These are phyloP conservation scores for Heliocybe sulcata DNA, from an alignment of 1,284 basidiomycete genomes.

Conservation along the genomic window DNA sequence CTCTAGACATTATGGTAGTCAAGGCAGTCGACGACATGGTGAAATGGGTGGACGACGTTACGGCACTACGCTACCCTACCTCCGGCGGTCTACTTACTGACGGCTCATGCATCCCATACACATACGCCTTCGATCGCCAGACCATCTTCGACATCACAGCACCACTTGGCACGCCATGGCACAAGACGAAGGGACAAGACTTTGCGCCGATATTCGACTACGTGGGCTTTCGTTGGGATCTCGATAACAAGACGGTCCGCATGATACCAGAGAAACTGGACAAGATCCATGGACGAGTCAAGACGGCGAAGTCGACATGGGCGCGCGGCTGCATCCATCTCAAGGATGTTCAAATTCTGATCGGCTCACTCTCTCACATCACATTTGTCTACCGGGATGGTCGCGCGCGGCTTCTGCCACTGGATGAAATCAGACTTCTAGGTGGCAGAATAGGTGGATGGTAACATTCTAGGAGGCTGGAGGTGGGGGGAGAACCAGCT, in stretches of 20 bases:
- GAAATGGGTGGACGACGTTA: conserved; percentile 30
- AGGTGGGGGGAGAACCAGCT: no score
- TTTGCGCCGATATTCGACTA: not conserved
- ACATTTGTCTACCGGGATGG: not conserved
- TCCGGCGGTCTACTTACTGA: not conserved
- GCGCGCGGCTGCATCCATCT: not conserved
- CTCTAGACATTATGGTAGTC: conserved; percentile 20
- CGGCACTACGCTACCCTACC: conserved; percentile 14
- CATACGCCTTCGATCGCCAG: not conserved
- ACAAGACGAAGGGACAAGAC: not conserved
- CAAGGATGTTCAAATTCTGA: not conserved
- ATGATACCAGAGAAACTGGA: not conserved
- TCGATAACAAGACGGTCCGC: not conserved
- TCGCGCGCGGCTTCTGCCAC: not conserved
- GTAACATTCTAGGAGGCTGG: no score
- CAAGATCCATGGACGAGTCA: not conserved
- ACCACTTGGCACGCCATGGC: not conserved
- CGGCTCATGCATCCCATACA: not conserved
- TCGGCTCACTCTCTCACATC: not conserved
- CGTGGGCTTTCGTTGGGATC: not conserved
- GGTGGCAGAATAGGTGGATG: no score
- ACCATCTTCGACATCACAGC: not conserved
- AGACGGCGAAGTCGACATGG: not conserved
- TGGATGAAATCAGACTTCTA: no score
- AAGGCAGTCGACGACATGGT: conserved; percentile 12